A percentile compares a stretch with the other conserved stretches of the same genome.
Conservation (phyloP, 257 asterid species). For the Nicotiana sylvestris region DNA sequence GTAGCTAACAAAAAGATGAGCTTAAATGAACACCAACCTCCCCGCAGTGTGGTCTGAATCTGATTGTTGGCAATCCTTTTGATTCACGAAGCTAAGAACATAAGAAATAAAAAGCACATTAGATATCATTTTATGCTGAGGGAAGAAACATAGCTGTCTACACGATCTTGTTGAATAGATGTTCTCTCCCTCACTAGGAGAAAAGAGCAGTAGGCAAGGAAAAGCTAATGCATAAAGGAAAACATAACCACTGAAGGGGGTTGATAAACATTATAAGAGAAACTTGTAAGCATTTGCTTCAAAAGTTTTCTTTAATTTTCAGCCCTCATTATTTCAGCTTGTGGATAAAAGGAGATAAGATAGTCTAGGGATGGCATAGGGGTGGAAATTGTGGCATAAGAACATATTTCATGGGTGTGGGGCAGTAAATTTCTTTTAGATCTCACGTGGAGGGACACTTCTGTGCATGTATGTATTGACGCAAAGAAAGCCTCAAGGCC, state of each 20-base stretch:
- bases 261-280: background rate
- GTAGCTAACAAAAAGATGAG: background rate
- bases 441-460: background rate
- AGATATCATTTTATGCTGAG: background rate
- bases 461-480: background rate
- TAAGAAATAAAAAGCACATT: constrained; percentile 6
- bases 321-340: background rate
- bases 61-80: constrained; percentile 78
- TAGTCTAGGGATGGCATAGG: background rate
- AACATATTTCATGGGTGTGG: background rate
- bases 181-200: background rate
- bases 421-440: background rate
- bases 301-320: background rate
- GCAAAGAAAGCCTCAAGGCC: background rate
- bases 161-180: background rate
- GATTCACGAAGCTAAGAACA: constrained; percentile 83
- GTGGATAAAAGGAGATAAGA: background rate
- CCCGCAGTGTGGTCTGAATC: constrained; percentile 96
- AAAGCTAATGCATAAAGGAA: background rate
- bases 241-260: background rate
- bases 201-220: background rate
- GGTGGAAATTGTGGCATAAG: background rate
- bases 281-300: background rate
- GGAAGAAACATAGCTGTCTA: background rate
- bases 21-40: constrained; percentile 63